Conservation (phyloP, 2,329 filamentous ascomycete genomes). For the Epicoccum sorghinum region DNA sequence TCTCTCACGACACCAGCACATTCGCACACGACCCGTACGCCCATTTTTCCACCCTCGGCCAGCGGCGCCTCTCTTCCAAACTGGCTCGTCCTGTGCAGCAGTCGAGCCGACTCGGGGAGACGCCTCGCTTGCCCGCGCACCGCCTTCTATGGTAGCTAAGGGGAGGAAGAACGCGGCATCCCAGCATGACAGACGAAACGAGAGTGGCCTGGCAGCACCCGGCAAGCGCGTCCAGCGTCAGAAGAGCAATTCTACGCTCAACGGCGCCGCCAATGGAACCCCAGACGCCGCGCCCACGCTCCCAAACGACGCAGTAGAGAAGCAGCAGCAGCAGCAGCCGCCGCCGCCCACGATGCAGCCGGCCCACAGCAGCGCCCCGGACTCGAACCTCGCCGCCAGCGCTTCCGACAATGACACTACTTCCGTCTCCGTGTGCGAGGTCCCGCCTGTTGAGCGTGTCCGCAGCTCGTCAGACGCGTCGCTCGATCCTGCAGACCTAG, state of each 20-base stretch:
- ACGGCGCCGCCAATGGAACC: conserved; percentile 51
- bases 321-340: conserved; percentile 2
- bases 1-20: conserved; percentile 18
- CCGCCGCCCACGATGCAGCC: conserved; percentile 17
- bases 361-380: conserved; percentile 15
- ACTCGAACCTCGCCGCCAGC: background rate
- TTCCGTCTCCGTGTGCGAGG: conserved; percentile 8
- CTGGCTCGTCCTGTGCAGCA: conserved; percentile 53
- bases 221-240: conserved; percentile 68
- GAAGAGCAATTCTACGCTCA: conserved; percentile 54
- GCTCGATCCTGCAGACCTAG: conserved; percentile 46
- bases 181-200: conserved; percentile 68
- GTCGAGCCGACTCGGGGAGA: conserved; percentile 49
- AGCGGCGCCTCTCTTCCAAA: conserved; percentile 49
- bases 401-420: conserved; percentile 13
- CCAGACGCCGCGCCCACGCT: conserved; percentile 43
- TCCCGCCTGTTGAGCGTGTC: conserved; percentile 38
- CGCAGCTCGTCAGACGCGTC: conserved; percentile 53
- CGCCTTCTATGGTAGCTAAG: conserved; percentile 56
- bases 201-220: conserved; percentile 84
- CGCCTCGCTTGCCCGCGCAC: conserved; percentile 38
- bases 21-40: conserved; percentile 27
- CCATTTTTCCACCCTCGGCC: conserved; percentile 25
- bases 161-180: conserved; percentile 53
- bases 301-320: conserved; percentile 13